Base-by-base conservation (phyloP, 2,329 filamentous ascomycete species). In the Aspergillus persii region DNA sequence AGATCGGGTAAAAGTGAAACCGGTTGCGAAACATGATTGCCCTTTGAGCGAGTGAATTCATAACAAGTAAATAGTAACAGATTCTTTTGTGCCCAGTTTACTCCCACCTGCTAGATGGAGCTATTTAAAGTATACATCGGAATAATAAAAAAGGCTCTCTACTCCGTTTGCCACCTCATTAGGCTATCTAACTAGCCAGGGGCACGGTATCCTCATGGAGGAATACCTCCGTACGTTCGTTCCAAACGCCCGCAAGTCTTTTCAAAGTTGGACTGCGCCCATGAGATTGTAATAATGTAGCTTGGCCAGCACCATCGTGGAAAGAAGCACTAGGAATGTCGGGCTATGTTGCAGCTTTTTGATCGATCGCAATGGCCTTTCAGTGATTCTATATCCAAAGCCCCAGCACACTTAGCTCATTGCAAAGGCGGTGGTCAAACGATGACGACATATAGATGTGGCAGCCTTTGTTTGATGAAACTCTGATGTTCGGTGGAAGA, bases 41-140 rank as follows among this genome's bases (percentile, higher is more conserved):
- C 30, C 30, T 31, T 31, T 31, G 48, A 57, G 47, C 39, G 33
- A 46, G 33, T 41, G 30, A 15, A 57, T 57, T 46, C 27, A 41
- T 52, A 39, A 57, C 36, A 52, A 49, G 48, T 47, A 26, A 53
- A 53, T 36, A 47, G 50, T 57, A 36, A 57, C 49, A 52, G 44
- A 12, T 46, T 56, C 3, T n/a, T 56, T 46, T 18, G 31, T 46
- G 3, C 36, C 48, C 8, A 33, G n/a, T n/a, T 8, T 18, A 29
- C 26, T 29, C 49, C 23, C 29, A 7, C 26, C 30, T 31, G 30
- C 49, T 29, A 30, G 2, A 9, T 51, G 23, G 23, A 18, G 23
- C 30, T 51, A 11, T 29, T 29, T 51, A 51, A 6, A 51, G 23
- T 51, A 51, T 29, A 30, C 30, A 51, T 30, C 49, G 49, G 23